Conservation (phyloP, 2,329 filamentous ascomycete species). For the Cytospora schulzeri region DNA sequence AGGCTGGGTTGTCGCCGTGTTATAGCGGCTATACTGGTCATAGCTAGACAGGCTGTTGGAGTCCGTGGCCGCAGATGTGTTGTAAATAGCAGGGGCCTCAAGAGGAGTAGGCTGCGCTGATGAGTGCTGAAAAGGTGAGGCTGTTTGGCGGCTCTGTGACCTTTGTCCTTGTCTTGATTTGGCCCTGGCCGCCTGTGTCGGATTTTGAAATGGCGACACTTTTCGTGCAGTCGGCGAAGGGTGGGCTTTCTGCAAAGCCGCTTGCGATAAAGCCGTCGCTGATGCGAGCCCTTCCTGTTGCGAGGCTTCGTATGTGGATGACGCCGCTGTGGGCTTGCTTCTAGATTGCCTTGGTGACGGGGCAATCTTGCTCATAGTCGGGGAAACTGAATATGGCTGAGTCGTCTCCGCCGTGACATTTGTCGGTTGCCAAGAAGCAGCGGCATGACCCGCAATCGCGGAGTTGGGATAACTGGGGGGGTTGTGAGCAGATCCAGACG, state of each 20-base stretch:
- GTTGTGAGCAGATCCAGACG: slow-evolving; percentile 20
- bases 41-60: slow-evolving; percentile 30
- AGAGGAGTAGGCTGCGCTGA: slow-evolving; percentile 21
- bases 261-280: slow-evolving; percentile 32
- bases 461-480: slow-evolving; percentile 2
- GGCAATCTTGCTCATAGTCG: not conserved
- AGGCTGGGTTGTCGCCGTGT: slow-evolving; percentile 18
- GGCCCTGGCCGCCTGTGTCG: slow-evolving; percentile 30
- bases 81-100: slow-evolving; percentile 28
- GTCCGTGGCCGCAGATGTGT: slow-evolving; percentile 22
- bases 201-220: slow-evolving; percentile 35
- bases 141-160: slow-evolving; percentile 36
- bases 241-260: slow-evolving; percentile 33
- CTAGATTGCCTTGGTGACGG: not conserved
- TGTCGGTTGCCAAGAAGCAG: slow-evolving; percentile 29
- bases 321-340: not conserved
- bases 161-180: slow-evolving; percentile 42
- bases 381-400: slow-evolving; percentile 10
- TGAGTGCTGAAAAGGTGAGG: slow-evolving; percentile 26
- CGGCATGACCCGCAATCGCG: not conserved
- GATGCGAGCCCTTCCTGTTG: slow-evolving; percentile 23
- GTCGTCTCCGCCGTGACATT: slow-evolving; percentile 1
- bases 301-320: slow-evolving; percentile 12
- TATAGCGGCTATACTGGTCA: slow-evolving; percentile 31
- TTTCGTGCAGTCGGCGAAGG: slow-evolving; percentile 36